Conservation (phyloP, 768 basidiomycete genomes). For the Lentinula detonsa region DNA sequence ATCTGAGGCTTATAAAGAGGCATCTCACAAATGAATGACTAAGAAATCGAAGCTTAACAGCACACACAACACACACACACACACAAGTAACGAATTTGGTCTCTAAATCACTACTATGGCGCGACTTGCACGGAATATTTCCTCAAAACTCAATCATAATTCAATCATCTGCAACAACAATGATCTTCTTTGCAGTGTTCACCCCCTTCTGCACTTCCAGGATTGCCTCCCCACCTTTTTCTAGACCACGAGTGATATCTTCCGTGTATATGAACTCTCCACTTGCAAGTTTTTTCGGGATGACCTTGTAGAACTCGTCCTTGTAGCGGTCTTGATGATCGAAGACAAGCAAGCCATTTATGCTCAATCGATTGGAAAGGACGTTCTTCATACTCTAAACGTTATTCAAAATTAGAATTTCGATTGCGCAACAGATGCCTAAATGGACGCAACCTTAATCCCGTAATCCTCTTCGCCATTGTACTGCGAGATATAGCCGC, state of each 20-base stretch:
- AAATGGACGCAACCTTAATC: neutral
- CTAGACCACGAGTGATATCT: slow-evolving; percentile 38
- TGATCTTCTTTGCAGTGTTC: slow-evolving; percentile 22
- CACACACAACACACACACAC: too few species aligned
- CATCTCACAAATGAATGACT: too few species aligned
- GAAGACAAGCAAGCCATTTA: slow-evolving; percentile 36
- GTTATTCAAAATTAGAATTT: slow-evolving; percentile 13
- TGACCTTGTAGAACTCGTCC: slow-evolving; percentile 32
- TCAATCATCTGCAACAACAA: slow-evolving; percentile 2
- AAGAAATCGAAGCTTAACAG: too few species aligned
- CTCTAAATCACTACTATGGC: too few species aligned
- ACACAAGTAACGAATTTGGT: too few species aligned
- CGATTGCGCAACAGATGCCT: too few species aligned
- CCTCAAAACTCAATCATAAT: too few species aligned
- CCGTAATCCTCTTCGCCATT: neutral
- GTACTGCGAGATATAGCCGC: slow-evolving; percentile 4
- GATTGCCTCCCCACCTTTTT: slow-evolving; percentile 25
- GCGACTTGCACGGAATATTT: too few species aligned
- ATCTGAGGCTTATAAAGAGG: too few species aligned
- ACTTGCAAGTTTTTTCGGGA: slow-evolving; percentile 34
- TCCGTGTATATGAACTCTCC: slow-evolving; percentile 45
- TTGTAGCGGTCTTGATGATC: slow-evolving; percentile 26
- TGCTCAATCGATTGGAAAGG: slow-evolving; percentile 27
- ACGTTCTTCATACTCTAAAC: slow-evolving; percentile 22
- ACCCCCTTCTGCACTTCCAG: slow-evolving; percentile 23